Percentiles rank a stretch among this genome's conserved stretches.
Conservation (phyloP, 1,284 basidiomycete genomes). For the Malassezia brasiliensis region DNA sequence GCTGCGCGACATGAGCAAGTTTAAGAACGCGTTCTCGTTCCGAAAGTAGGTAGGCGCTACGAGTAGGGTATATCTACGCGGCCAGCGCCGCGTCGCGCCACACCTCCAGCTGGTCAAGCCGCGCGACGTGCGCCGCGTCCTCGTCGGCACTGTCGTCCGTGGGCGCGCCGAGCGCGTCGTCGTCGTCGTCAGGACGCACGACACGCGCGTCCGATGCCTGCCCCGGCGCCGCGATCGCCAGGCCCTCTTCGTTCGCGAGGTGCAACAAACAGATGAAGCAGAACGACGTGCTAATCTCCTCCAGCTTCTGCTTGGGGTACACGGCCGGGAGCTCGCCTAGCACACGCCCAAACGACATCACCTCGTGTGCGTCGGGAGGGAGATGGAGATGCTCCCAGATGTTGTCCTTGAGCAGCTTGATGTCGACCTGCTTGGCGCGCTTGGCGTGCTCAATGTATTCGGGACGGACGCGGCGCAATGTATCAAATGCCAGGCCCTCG, state of each 20-base stretch:
- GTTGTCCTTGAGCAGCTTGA: slow-evolving; percentile 91
- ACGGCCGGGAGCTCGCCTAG: slow-evolving; percentile 68
- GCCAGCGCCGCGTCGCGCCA: not conserved
- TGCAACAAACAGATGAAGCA: slow-evolving; percentile 97
- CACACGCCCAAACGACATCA: slow-evolving; percentile 62
- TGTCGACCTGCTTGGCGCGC: slow-evolving; percentile 90
- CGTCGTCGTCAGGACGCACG: not conserved
- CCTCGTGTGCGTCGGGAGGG: not conserved
- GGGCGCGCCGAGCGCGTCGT: slow-evolving; percentile 6
- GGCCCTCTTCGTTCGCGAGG: slow-evolving; percentile 86
- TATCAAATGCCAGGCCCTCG: slow-evolving; percentile 67
- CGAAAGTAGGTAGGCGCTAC: slow-evolving; percentile 20
- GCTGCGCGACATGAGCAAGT: not conserved
- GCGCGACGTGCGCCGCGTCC: slow-evolving; percentile 1
- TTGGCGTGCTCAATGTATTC: slow-evolving; percentile 91
- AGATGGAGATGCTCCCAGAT: slow-evolving; percentile 77
- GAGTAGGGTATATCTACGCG: slow-evolving; percentile 3
- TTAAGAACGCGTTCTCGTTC: slow-evolving; percentile 24
- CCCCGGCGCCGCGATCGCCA: slow-evolving; percentile 48
- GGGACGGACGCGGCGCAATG: slow-evolving; percentile 65
- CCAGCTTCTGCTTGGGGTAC: slow-evolving; percentile 87
- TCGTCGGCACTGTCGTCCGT: not conserved
- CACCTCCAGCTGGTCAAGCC: slow-evolving; percentile 4
- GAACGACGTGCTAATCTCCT: slow-evolving; percentile 96
- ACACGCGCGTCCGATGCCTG: not conserved